These are phyloP conservation scores for Elaeagnus macrophylla DNA, from an alignment of 306 rosid species.

Conservation along the genomic window DNA sequence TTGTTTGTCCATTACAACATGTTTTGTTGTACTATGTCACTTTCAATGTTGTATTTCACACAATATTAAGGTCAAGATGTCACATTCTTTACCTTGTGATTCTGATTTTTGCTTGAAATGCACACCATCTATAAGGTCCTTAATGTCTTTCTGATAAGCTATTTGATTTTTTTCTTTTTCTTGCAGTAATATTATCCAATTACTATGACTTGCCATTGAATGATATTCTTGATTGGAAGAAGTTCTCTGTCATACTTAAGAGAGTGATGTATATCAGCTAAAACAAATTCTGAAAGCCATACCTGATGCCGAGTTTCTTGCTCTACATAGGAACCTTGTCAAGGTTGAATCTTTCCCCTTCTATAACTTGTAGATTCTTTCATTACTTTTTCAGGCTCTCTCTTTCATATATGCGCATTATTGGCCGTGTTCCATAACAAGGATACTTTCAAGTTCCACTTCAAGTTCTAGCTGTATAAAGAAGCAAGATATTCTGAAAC, in stretches of 20 bases:
- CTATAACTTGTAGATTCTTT: background rate
- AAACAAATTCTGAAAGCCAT: conserved; percentile 73
- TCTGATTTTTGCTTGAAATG: conserved; percentile 17
- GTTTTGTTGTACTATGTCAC: too few relatives aligned
- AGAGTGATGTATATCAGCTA: conserved; percentile 74
- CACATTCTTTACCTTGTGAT: background rate
- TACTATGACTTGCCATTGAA: conserved; percentile 94
- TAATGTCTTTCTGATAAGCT: conserved; percentile 18
- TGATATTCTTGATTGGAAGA: conserved; percentile 85
- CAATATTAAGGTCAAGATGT: too few relatives aligned
- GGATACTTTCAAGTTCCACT: background rate
- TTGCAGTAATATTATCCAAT: conserved; percentile 86
- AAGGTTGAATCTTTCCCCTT: conserved; percentile 41
- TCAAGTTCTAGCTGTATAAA: background rate
- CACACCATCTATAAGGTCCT: too few relatives aligned
- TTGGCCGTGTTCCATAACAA: background rate
- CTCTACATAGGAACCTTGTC: conserved; percentile 62
- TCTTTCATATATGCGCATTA: background rate
- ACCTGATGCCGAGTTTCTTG: conserved; percentile 51
- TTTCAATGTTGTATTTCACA: too few relatives aligned
- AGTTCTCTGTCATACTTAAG: conserved; percentile 71
- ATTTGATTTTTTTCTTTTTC: conserved; percentile 20
- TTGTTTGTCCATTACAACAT: too few relatives aligned
- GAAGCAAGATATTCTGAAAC: background rate
- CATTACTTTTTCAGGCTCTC: background rate